Base-by-base conservation (phyloP, 805 yeast species). In the Blastobotrys chiropterorum region DNA sequence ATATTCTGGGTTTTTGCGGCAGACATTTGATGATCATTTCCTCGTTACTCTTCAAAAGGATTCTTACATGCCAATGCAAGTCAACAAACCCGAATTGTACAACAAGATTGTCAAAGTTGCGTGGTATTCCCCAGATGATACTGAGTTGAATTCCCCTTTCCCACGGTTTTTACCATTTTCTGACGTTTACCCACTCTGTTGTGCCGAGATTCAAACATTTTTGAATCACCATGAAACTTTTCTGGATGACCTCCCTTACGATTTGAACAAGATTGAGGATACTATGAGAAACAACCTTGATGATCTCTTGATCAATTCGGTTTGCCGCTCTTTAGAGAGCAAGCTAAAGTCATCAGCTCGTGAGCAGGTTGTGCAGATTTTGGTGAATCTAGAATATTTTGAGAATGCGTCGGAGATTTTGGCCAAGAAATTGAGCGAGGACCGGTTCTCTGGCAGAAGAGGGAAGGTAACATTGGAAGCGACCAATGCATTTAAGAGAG, bases 301-400 rank as follows among this genome's bases (percentile, higher is more conserved):
- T 62, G 65, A 71, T 19, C 78, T 89, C n/a, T 73, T 90, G 55
- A 76, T 79, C 16, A 77, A 79, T 44, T 79, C 86, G 1, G 85
- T 92, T 1, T 78, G 88, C 59, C 73, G 73, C 41, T 80, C 83
- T 54, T 79, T 86, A 46, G 75, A 79, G 52, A 74, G 76, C 13
- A 81, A 82, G 54, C 76, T 85, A 47, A 77, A 80, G 58, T 77
- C 90, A 1, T 79, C 84, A 11, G 86, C 90, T 56, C 86, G 95
- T 63, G 98, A 92, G 67, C 90, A 89, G 58, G 78, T 89, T 22
- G 85, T 96, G 0, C 98, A 94, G 71, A 87, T 88, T 58, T 75
- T 87, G 58, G 85, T 94, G 53, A 90, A 94, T 65, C 72, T 92
- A 61, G 97, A 92, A 64, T 88, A 86, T 65, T 92, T 90, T 66